phyloP scores from a whole-genome alignment of 192 early-diverging fungal genomes.

The Gryganskiella cystojenkinii region DNA sequence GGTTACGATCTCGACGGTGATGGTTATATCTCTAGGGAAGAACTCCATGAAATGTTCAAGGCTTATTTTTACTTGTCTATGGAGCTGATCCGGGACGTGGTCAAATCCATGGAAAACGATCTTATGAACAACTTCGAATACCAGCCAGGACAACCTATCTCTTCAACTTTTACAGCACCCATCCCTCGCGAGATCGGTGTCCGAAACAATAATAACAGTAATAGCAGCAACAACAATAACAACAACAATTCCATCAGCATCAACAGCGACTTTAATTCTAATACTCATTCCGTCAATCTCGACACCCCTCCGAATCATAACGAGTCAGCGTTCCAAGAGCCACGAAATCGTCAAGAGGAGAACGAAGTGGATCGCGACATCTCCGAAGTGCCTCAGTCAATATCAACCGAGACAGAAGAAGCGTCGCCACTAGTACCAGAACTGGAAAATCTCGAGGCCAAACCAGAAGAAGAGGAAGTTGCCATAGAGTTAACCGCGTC shows the following conservation, averaged over 20 bases:
- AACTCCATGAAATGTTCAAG: conserved; percentile 90
- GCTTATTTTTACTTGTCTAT: conserved; percentile 92
- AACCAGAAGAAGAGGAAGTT: background rate
- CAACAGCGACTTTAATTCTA: background rate
- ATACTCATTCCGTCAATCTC: no score
- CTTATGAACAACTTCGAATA: conserved; percentile 88
- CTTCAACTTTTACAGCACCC: conserved; percentile 87
- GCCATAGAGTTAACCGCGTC: background rate
- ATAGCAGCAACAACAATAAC: background rate
- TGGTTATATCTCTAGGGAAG: conserved; percentile 83
- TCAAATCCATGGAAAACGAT: conserved; percentile 89
- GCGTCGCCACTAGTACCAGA: no score
- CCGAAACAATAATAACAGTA: conserved; percentile 39
- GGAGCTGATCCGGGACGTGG: conserved; percentile 89
- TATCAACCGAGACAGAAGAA: no score
- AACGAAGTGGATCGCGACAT: background rate
- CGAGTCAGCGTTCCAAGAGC: no score
- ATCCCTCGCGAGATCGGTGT: conserved; percentile 68
- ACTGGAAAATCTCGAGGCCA: background rate
- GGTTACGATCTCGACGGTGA: conserved; percentile 94
- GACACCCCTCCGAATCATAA: no score
- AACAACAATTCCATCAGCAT: background rate
- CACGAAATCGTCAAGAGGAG: conserved; percentile 21
- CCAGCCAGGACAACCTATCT: conserved; percentile 85
- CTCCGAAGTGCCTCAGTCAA: no score